Conservation (phyloP, 331 rosid species). For the Rhamnella rubrinervis region DNA sequence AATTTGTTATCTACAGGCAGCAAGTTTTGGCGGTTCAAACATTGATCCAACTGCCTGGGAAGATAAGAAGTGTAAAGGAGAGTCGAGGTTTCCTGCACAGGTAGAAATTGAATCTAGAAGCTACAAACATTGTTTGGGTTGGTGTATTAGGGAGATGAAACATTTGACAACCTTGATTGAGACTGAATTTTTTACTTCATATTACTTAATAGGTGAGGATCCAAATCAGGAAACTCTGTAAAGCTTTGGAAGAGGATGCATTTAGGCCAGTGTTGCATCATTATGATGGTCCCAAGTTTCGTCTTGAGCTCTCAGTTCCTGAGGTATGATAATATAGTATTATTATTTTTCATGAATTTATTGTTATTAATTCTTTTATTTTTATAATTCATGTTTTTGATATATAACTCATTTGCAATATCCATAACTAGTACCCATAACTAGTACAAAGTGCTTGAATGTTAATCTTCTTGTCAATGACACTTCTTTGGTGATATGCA, state of each 20-base stretch:
- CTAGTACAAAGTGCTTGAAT: background rate
- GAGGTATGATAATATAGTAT: slow-evolving; percentile 49
- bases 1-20: slow-evolving; percentile 57
- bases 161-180: slow-evolving; percentile 1
- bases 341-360: no score
- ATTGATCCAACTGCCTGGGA: slow-evolving; percentile 99
- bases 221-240: slow-evolving; percentile 78
- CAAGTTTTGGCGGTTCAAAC: slow-evolving; percentile 98
- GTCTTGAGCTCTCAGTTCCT: slow-evolving; percentile 97
- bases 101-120: slow-evolving; percentile 38
- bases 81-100: slow-evolving; percentile 99
- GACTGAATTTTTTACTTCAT: slow-evolving; percentile 8
- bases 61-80: slow-evolving; percentile 99
- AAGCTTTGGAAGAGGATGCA: slow-evolving; percentile 94
- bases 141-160: background rate
- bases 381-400: background rate
- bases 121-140: slow-evolving; percentile 1
- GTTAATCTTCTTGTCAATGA: background rate
- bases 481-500: slow-evolving; percentile 35
- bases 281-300: slow-evolving; percentile 98
- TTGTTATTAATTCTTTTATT: background rate
- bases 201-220: slow-evolving; percentile 62
- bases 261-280: slow-evolving; percentile 99
- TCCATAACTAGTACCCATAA: background rate
- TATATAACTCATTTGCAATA: background rate